These are phyloP conservation scores for Eucalyptus sp. DNA, from an alignment of 345 rosid species.

Conservation along the genomic window DNA sequence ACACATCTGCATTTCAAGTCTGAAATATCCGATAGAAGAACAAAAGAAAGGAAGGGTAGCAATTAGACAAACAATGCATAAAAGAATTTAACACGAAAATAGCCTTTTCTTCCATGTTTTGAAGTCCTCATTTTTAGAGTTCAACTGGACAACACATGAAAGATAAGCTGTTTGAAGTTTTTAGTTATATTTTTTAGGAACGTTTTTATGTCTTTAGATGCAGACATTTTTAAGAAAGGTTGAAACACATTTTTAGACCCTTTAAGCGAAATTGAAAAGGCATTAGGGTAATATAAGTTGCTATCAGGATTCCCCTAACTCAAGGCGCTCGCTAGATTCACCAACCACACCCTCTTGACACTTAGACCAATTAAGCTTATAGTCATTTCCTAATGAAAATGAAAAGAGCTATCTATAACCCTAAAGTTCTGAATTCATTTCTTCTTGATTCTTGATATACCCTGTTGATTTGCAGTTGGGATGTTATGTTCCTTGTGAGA, in stretches of 20 bases:
- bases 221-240: neutral
- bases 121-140: neutral
- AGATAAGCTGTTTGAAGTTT: neutral
- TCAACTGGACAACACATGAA: neutral
- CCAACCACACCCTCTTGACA: too few relatives aligned
- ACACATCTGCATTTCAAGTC: neutral
- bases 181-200: neutral
- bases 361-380: too few relatives aligned
- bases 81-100: neutral
- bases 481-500: conserved; percentile 70
- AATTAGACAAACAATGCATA: neutral
- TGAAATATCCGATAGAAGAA: neutral
- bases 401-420: neutral
- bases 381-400: neutral
- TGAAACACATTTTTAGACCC: neutral
- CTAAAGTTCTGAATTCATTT: neutral
- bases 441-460: neutral
- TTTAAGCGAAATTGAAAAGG: neutral
- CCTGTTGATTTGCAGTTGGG: conserved; percentile 58
- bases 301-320: too few relatives aligned
- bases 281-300: too few relatives aligned
- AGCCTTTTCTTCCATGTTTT: neutral
- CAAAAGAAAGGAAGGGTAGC: neutral
- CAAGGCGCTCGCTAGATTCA: too few relatives aligned
- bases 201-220: neutral